These are phyloP conservation scores for Exophiala viscosa DNA, from an alignment of 2,329 filamentous ascomycete genomes.

Conservation along the genomic window DNA sequence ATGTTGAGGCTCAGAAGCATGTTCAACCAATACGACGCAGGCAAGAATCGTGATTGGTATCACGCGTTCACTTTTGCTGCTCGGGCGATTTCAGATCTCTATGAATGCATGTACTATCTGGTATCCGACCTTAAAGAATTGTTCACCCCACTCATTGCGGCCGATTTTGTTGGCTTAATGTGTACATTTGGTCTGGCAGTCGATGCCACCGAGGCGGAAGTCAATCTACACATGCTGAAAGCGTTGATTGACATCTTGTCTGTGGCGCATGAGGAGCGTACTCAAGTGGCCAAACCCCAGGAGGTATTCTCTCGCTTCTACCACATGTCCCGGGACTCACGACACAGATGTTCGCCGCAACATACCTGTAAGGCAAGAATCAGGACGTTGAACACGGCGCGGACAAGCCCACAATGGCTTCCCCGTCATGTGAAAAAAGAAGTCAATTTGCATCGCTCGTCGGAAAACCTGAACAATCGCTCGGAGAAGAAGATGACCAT, in stretches of 20 bases:
- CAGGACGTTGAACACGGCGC: background rate
- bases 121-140: background rate
- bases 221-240: constrained; percentile 15
- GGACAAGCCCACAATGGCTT: constrained; percentile 1
- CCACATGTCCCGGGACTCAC: constrained; percentile 12
- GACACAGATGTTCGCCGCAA: constrained; percentile 12
- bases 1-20: constrained; percentile 2
- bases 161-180: constrained; percentile 13
- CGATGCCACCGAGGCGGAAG: background rate
- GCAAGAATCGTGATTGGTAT: constrained; percentile 15
- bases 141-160: constrained; percentile 10
- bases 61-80: constrained; percentile 12
- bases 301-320: constrained; percentile 9
- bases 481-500: background rate
- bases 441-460: no score
- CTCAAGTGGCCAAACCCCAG: constrained; percentile 5
- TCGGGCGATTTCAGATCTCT: constrained; percentile 13
- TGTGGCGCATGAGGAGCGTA: constrained; percentile 2
- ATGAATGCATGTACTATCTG: constrained; percentile 4
- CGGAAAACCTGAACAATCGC: no score
- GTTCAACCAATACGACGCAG: constrained; percentile 1
- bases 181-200: constrained; percentile 16
- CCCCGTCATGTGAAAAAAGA: no score
- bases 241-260: constrained; percentile 11
- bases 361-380: constrained; percentile 13